Evolutionary conservation across 495 filamentous ascomycete species (phyloP).

Genomic region (Aspergillus saccharolyticus): DNA sequence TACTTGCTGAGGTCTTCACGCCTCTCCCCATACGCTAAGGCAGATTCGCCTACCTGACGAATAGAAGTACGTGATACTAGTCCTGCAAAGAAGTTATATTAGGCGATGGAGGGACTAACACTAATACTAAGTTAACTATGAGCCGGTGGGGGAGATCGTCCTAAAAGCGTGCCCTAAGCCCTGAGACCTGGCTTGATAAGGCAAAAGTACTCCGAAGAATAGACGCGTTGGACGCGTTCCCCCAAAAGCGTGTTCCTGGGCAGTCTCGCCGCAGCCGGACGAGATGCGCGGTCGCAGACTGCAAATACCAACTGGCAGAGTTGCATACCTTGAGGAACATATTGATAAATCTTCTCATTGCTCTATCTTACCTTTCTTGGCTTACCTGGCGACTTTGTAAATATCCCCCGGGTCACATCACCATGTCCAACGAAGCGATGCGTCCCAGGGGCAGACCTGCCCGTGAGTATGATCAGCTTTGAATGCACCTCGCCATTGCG

Average conservation of each 20-base stretch:
- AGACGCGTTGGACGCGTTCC: constrained; percentile 3
- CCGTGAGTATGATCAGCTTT: constrained; percentile 27
- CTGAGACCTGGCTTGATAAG: constrained; percentile 24
- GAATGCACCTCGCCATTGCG: background rate
- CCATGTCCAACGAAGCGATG: constrained; percentile 37
- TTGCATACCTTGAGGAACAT: background rate
- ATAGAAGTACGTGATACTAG: no score
- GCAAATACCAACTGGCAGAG: background rate
- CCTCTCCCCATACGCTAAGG: no score
- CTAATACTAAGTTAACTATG: no score
- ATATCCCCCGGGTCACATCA: background rate
- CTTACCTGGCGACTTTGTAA: background rate
- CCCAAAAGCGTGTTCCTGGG: background rate
- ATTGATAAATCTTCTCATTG: background rate
- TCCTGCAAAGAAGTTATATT: no score
- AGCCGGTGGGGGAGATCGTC: constrained; percentile 7
- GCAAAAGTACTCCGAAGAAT: constrained; percentile 17
- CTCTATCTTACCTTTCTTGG: background rate
- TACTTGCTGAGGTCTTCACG: no score
- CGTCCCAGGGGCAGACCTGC: constrained; percentile 44
- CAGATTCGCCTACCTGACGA: no score
- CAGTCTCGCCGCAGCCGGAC: background rate
- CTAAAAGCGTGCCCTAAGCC: constrained; percentile 39
- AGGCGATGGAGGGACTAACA: no score
- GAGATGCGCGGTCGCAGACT: background rate